Conservation (phyloP, 2,329 filamentous ascomycete species). For the Dactylonectria macrodidyma region DNA sequence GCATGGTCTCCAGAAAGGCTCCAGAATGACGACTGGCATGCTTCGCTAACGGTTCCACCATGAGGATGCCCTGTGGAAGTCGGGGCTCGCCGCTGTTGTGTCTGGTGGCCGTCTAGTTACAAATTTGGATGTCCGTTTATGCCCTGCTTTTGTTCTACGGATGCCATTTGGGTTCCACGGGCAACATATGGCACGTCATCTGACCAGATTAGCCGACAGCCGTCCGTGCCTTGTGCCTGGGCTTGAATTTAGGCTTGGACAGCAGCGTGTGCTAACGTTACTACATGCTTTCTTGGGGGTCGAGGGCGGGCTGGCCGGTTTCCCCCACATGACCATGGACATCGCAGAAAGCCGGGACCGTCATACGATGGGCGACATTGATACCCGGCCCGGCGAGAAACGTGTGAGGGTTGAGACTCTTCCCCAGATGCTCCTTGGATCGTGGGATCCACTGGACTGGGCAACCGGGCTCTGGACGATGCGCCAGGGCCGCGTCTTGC, state of each 20-base stretch:
- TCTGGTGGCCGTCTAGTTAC: background rate
- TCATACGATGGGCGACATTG: slow-evolving; percentile 44
- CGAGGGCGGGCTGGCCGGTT: slow-evolving; percentile 34
- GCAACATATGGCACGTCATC: slow-evolving; percentile 2
- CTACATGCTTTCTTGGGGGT: slow-evolving; percentile 24
- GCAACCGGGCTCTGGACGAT: slow-evolving; percentile 17
- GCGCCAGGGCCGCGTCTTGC: slow-evolving; percentile 26
- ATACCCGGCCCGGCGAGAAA: slow-evolving; percentile 36
- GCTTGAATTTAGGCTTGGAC: slow-evolving; percentile 17
- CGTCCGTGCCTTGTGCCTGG: slow-evolving; percentile 4
- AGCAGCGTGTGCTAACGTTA: slow-evolving; percentile 30
- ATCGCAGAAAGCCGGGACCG: slow-evolving; percentile 34
- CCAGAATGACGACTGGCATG: slow-evolving; percentile 44
- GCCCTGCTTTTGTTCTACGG: background rate
- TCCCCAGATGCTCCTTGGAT: slow-evolving; percentile 33
- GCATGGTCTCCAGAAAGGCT: slow-evolving; percentile 36
- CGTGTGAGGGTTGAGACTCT: slow-evolving; percentile 11
- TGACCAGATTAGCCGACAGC: slow-evolving; percentile 21
- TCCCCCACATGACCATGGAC: slow-evolving; percentile 44
- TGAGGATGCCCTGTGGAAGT: slow-evolving; percentile 24
- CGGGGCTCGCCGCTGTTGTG: slow-evolving; percentile 20
- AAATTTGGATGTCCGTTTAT: background rate
- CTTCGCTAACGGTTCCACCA: slow-evolving; percentile 28
- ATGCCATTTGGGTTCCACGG: background rate
- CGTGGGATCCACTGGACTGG: slow-evolving; percentile 26